These are phyloP conservation scores for Ogataea kodamae DNA, from an alignment of 805 yeast genomes.

Conservation along the genomic window DNA sequence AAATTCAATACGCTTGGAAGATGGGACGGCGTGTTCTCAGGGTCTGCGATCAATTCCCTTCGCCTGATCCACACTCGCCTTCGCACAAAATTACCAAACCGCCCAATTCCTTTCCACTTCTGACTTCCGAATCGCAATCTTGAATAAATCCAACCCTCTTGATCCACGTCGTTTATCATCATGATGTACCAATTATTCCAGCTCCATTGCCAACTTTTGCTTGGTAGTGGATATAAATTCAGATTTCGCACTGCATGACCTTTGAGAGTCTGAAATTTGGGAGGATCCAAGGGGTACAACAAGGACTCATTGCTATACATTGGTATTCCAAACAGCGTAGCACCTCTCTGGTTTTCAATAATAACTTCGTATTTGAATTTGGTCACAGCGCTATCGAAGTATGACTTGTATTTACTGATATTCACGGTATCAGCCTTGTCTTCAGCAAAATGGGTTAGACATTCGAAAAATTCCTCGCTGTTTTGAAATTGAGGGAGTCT, in stretches of 20 bases:
- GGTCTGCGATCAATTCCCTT: constrained; percentile 25
- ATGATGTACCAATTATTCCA: constrained; percentile 55
- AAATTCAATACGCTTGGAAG: constrained; percentile 8
- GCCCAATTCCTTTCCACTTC: constrained; percentile 50
- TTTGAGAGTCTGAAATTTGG: constrained; percentile 42
- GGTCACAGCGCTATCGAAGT: constrained; percentile 4
- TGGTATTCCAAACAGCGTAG: constrained; percentile 50
- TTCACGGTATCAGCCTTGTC: constrained; percentile 11
- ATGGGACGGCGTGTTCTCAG: neutral
- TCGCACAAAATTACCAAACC: constrained; percentile 48
- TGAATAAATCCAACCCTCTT: constrained; percentile 55
- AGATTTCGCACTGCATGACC: constrained; percentile 36
- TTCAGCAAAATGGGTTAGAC: constrained; percentile 22
- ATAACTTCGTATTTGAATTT: constrained; percentile 37
- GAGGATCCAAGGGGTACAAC: constrained; percentile 49
- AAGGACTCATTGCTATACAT: constrained; percentile 44
- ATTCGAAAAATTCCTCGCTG: constrained; percentile 25
- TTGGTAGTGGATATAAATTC: constrained; percentile 44
- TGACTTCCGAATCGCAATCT: constrained; percentile 37
- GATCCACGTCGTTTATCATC: constrained; percentile 55
- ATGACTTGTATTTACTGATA: constrained; percentile 11
- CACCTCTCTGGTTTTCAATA: constrained; percentile 54
- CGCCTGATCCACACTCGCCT: constrained; percentile 49
- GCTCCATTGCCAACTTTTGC: constrained; percentile 48
- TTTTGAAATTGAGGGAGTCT: constrained; percentile 31